phyloP scores from a whole-genome alignment of 805 yeast species.

The Candida broadrunensis region DNA sequence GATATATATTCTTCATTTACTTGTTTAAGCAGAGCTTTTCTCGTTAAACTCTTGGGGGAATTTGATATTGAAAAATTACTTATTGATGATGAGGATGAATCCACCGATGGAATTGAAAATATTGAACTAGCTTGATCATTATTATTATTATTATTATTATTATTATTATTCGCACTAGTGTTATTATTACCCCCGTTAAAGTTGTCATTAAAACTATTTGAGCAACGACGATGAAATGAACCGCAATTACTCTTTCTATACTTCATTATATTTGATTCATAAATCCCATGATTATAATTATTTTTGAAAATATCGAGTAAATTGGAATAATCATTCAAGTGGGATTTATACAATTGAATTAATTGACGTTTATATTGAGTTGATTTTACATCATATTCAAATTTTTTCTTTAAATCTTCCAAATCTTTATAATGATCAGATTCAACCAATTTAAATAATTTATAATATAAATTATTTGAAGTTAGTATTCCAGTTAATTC shows the following conservation, averaged over 20 bases:
- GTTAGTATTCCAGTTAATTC: conserved; percentile 17
- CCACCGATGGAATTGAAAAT: conserved; percentile 1
- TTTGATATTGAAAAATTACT: background rate
- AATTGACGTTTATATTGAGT: conserved; percentile 14
- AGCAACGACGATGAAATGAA: background rate
- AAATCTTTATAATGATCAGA: conserved; percentile 15
- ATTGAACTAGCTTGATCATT: conserved; percentile 2
- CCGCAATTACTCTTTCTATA: conserved; percentile 1
- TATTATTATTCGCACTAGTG: background rate
- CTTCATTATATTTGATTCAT: conserved; percentile 11
- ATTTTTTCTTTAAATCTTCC: conserved; percentile 9
- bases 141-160: background rate
- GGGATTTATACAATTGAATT: conserved; percentile 14
- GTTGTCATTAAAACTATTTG: background rate
- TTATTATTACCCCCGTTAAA: background rate
- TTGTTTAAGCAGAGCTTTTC: background rate
- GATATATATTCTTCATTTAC: conserved; percentile 3
- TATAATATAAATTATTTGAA: conserved; percentile 16
- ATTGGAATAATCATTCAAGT: conserved; percentile 17
- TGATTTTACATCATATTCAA: conserved; percentile 9
- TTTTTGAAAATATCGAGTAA: conserved; percentile 18
- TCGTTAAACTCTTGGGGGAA: background rate
- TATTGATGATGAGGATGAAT: background rate
- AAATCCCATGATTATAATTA: conserved; percentile 22
- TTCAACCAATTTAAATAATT: conserved; percentile 19